A percentile compares a stretch with the other conserved stretches of the same genome.
These are phyloP conservation scores for Talaromyces albobiverticillius DNA, from an alignment of 2,329 filamentous ascomycete species.

Conservation along the genomic window DNA sequence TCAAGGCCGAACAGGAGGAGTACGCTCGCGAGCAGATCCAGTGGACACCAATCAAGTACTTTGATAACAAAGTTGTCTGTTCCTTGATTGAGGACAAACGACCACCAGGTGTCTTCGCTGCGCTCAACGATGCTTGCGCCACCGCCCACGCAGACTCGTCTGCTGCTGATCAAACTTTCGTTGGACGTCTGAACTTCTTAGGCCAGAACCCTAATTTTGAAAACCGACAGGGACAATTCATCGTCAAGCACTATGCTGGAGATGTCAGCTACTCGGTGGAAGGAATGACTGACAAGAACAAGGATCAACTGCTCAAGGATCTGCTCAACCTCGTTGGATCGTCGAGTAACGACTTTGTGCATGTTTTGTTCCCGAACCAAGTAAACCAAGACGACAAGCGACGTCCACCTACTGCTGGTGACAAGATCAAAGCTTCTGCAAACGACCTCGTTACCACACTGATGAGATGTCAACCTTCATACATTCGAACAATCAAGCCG, in stretches of 20 bases:
- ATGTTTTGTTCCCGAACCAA: constrained; percentile 84
- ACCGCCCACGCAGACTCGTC: constrained; percentile 95
- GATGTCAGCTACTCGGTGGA: constrained; percentile 93
- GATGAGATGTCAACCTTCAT: constrained; percentile 96
- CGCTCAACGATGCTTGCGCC: constrained; percentile 94
- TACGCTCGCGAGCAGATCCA: constrained; percentile 94
- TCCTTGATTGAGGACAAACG: constrained; percentile 91
- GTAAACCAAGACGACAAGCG: constrained; percentile 95
- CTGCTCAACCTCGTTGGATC: constrained; percentile 80
- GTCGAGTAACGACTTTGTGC: constrained; percentile 82
- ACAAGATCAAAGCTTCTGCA: constrained; percentile 91
- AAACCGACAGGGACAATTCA: constrained; percentile 89
- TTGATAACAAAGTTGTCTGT: constrained; percentile 98
- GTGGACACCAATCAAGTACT: constrained; percentile 99
- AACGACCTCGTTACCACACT: constrained; percentile 92
- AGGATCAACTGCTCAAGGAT: constrained; percentile 94
- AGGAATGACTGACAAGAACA: constrained; percentile 99
- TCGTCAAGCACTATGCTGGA: constrained; percentile 98
- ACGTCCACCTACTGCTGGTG: constrained; percentile 88
- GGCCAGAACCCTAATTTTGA: constrained; percentile 84
- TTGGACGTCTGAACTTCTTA: constrained; percentile 87
- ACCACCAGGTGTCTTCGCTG: constrained; percentile 89
- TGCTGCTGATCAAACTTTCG: constrained; percentile 93
- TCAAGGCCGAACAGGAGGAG: constrained; percentile 97
- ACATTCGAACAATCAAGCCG: constrained; percentile 98